phyloP scores from a whole-genome alignment of 192 early-diverging fungal species.

The Linnemannia schmuckeri region DNA sequence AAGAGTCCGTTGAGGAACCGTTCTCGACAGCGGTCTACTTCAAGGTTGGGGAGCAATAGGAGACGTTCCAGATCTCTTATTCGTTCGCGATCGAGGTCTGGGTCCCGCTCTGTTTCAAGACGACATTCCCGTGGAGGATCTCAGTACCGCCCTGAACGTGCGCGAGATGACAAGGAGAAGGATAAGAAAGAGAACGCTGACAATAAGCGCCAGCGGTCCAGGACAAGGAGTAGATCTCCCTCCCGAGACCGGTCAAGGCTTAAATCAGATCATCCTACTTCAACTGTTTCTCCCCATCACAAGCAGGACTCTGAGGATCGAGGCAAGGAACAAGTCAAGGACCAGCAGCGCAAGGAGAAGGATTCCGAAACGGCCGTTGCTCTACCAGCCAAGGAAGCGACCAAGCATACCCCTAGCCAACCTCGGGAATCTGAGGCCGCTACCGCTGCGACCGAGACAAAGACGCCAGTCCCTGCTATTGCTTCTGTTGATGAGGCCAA shows the following conservation, averaged over 20 bases:
- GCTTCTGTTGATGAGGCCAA: neutral
- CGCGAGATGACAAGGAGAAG: neutral
- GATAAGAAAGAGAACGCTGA: neutral
- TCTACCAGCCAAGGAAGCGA: neutral
- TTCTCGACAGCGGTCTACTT: constrained; percentile 10
- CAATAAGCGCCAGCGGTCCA: constrained; percentile 11
- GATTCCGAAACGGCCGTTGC: neutral
- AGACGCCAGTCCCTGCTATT: neutral
- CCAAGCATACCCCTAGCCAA: neutral
- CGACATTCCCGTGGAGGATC: constrained; percentile 19
- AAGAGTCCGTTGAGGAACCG: constrained; percentile 18
- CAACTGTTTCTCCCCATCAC: neutral
- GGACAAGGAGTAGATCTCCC: constrained; percentile 2
- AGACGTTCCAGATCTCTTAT: constrained; percentile 24
- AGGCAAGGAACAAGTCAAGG: constrained; percentile 1
- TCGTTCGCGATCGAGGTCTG: constrained; percentile 34
- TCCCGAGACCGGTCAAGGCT: constrained; percentile 15
- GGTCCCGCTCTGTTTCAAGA: constrained; percentile 11
- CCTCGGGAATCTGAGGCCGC: neutral
- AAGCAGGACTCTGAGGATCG: neutral
- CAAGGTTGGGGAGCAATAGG: neutral
- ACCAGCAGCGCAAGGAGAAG: constrained; percentile 4
- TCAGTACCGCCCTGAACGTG: constrained; percentile 16
- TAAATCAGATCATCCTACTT: neutral
- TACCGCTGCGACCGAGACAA: neutral